phyloP scores from a whole-genome alignment of 768 basidiomycete genomes.

The Suillus americanus region DNA sequence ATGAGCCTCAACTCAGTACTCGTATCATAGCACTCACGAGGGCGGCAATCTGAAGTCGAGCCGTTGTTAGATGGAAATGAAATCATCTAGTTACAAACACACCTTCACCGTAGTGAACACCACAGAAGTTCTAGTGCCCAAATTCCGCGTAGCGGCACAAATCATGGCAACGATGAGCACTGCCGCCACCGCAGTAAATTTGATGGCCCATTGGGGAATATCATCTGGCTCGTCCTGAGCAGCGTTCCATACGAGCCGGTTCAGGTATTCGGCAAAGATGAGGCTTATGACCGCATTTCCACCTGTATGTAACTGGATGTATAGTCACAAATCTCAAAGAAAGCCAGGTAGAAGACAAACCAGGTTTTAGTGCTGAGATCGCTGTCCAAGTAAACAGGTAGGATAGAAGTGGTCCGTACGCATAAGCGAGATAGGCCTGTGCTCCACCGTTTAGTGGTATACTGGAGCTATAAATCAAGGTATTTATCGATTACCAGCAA shows the following conservation, averaged over 20 bases:
- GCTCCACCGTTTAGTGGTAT: slow-evolving; percentile 48
- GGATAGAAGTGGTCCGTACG: slow-evolving; percentile 83
- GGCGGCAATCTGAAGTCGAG: slow-evolving; percentile 50
- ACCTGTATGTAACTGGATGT: slow-evolving; percentile 38
- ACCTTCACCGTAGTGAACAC: slow-evolving; percentile 91
- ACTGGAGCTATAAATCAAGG: slow-evolving; percentile 24
- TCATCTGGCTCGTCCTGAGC: slow-evolving; percentile 69
- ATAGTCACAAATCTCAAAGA: slow-evolving; percentile 2
- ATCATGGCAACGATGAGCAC: slow-evolving; percentile 72
- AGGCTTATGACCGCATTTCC: slow-evolving; percentile 83
- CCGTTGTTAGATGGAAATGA: neutral
- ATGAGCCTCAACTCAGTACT: slow-evolving; percentile 4
- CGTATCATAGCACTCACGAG: slow-evolving; percentile 46
- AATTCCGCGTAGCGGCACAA: slow-evolving; percentile 72
- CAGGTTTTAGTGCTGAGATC: slow-evolving; percentile 85
- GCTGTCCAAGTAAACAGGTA: slow-evolving; percentile 96
- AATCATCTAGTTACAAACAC: slow-evolving; percentile 12
- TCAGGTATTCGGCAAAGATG: slow-evolving; percentile 91
- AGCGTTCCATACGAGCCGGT: slow-evolving; percentile 81
- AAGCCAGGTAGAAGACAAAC: slow-evolving; percentile 34
- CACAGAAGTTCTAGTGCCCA: slow-evolving; percentile 81
- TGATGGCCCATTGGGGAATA: slow-evolving; percentile 90
- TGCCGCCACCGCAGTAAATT: slow-evolving; percentile 76
- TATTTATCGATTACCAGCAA: neutral
- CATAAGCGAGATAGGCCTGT: slow-evolving; percentile 84